Percentiles rank a stretch among this genome's conserved stretches.
Conservation (phyloP, 352 stramenopile genomes). For the Globisporangium iwayamae region DNA sequence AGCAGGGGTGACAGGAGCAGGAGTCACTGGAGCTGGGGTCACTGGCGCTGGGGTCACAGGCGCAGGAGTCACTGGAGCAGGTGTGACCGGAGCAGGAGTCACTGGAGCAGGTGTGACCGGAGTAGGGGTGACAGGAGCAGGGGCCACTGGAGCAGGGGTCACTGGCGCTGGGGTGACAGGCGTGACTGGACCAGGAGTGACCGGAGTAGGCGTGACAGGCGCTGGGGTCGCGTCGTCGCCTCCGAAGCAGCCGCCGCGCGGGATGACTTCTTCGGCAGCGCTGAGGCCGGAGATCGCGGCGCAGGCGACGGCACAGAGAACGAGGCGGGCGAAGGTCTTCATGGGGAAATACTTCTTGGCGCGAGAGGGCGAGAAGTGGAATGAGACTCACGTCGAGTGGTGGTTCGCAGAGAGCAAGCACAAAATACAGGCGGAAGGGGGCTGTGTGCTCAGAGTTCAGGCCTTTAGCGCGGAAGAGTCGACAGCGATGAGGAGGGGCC, state of each 20-base stretch:
- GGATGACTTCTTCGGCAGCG: conserved; percentile 11
- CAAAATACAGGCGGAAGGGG: not conserved
- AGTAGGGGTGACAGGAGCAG: not conserved
- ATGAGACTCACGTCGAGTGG: conserved; percentile 6
- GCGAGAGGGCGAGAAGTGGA: conserved; percentile 9
- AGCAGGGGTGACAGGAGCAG: not conserved
- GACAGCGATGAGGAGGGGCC: not conserved
- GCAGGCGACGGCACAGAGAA: conserved; percentile 11
- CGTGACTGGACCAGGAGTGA: conserved; percentile 9
- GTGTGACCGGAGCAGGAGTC: not conserved
- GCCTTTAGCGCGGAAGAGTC: not conserved
- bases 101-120: not conserved
- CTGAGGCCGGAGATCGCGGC: conserved; percentile 3
- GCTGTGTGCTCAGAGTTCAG: not conserved
- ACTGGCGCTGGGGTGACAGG: not conserved
- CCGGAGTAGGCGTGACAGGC: not conserved
- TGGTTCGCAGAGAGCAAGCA: not conserved
- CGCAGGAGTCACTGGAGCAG: conserved; percentile 2
- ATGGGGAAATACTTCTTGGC: conserved; percentile 17
- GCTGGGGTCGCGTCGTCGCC: conserved; percentile 11
- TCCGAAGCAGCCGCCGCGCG: conserved; percentile 10
- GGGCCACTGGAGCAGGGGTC: not conserved
- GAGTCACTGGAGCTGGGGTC: not conserved
- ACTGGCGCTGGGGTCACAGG: not conserved
- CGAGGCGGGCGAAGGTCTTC: conserved; percentile 12